A percentile compares a stretch with the other conserved stretches of the same genome.
phyloP scores from a whole-genome alignment of 768 basidiomycete genomes.

The Boletus edulis region DNA sequence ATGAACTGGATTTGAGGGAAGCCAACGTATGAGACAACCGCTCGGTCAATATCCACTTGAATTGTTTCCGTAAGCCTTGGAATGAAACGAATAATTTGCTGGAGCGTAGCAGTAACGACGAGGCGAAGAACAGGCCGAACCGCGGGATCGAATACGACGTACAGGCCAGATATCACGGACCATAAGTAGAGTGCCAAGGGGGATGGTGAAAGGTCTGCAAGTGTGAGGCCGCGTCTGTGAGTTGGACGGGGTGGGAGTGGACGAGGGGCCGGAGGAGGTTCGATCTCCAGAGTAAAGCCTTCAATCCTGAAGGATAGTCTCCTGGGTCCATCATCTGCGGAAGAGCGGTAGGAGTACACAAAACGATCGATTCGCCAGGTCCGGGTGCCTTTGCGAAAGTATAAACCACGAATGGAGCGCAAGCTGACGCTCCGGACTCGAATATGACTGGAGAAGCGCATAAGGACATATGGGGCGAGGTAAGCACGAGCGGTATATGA shows the following conservation, averaged over 20 bases:
- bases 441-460: slow-evolving; percentile 55
- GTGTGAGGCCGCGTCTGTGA: slow-evolving; percentile 43
- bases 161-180: slow-evolving; percentile 34
- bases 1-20: slow-evolving; percentile 52
- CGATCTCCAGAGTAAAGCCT: slow-evolving; percentile 54
- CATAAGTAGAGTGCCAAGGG: slow-evolving; percentile 35
- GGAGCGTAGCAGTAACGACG: slow-evolving; percentile 51
- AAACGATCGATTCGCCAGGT: slow-evolving; percentile 69
- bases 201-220: slow-evolving; percentile 36
- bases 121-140: slow-evolving; percentile 61
- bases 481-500: slow-evolving; percentile 63
- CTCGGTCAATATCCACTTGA: slow-evolving; percentile 63
- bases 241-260: slow-evolving; percentile 19
- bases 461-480: slow-evolving; percentile 62
- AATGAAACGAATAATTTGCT: slow-evolving; percentile 58
- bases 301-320: slow-evolving; percentile 64
- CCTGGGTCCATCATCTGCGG: slow-evolving; percentile 43
- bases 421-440: slow-evolving; percentile 73
- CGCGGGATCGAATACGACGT: slow-evolving; percentile 52
- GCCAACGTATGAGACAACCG: slow-evolving; percentile 49
- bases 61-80: slow-evolving; percentile 67
- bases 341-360: slow-evolving; percentile 52
- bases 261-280: slow-evolving; percentile 15
- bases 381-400: slow-evolving; percentile 53
- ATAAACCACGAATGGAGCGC: slow-evolving; percentile 75